phyloP scores from a whole-genome alignment of 2,329 filamentous ascomycete genomes.

The Colletotrichum liaoningense region DNA sequence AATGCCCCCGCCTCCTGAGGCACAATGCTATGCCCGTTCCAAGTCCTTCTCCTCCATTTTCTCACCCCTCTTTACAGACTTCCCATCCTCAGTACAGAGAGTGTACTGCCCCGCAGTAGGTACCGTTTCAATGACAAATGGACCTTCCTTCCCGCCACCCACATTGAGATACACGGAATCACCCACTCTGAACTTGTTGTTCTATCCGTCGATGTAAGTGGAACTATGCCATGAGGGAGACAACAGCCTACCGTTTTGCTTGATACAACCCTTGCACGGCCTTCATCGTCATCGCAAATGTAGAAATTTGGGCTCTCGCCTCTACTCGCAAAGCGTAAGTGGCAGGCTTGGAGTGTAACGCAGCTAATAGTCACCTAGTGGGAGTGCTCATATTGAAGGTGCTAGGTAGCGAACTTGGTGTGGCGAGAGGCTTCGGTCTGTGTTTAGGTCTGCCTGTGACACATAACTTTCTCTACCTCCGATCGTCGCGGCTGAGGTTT shows the following conservation, averaged over 20 bases:
- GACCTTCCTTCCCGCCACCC: slow-evolving; percentile 1
- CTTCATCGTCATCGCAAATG: slow-evolving; percentile 1
- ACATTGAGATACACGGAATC: not conserved
- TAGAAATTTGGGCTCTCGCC: slow-evolving; percentile 1
- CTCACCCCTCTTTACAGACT: not conserved
- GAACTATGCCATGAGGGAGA: not conserved
- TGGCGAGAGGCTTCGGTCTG: not conserved
- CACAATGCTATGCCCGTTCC: slow-evolving; percentile 1
- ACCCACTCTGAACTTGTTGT: slow-evolving; percentile 7
- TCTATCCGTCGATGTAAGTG: not conserved
- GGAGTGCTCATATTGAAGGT: not conserved
- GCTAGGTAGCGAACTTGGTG: not conserved
- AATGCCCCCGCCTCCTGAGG: not conserved
- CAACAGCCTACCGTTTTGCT: not conserved
- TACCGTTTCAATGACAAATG: not conserved
- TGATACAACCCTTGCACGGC: not conserved
- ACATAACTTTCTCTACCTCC: not conserved
- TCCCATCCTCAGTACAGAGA: not conserved
- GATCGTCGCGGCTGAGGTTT: not conserved
- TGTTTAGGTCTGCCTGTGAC: not conserved
- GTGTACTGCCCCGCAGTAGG: slow-evolving; percentile 4
- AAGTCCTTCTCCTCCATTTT: not conserved
- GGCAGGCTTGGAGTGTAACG: not conserved
- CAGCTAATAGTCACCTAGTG: not conserved
- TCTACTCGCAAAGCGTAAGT: not conserved